Evolutionary conservation across 139 green algal species (phyloP), one percentile per base, ranked within the genome.

Genomic region (Diplosphaera chodatii): DNA sequence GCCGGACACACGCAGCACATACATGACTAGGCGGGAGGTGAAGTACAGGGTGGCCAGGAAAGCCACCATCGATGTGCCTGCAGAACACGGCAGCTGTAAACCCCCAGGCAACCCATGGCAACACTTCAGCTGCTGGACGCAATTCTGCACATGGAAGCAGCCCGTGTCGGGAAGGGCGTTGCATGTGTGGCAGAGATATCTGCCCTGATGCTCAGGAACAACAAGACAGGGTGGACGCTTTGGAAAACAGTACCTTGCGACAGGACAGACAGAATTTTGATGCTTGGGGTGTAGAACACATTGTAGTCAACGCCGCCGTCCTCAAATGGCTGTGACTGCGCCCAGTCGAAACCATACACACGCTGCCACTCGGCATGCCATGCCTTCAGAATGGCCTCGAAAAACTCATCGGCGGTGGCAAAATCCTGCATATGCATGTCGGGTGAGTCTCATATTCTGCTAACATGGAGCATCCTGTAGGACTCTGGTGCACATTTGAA

Each of bases 311-410:
- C 48, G 48, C 48, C 48, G 48, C 48, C 18, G 48, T 59, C 48
- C 48, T 59, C 48, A 25, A 59, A 59, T 25, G 48, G 48, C 48
- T 59, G 48, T 18, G 48, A 59, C 16, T 23, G 16, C 48, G 48
- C 8, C 48, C 48, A 59, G 48, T 59, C 48, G 48, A 23, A 59
- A 18, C 48, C 32, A 21, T 76, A 84, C 32, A 87, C 82, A 21
- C 77, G 62, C n/a, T 70, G 32, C 87, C 87, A 93, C 64, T 84
- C 70, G 10, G 62, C 33, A 10, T 92, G 81, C 88, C 88, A 93
- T 21, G 71, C 56, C 22, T 33, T 31, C 66, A 91, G 80, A 21
- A 93, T 71, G 28, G 69, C 71, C 8, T 55, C 64, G n/a, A 79
- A 72, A 73, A 93, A 92, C 20, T 73, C 78, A 20, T 89, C 84